Base-by-base conservation (phyloP, 768 basidiomycete genomes). In the Lactarius hengduanensis region DNA sequence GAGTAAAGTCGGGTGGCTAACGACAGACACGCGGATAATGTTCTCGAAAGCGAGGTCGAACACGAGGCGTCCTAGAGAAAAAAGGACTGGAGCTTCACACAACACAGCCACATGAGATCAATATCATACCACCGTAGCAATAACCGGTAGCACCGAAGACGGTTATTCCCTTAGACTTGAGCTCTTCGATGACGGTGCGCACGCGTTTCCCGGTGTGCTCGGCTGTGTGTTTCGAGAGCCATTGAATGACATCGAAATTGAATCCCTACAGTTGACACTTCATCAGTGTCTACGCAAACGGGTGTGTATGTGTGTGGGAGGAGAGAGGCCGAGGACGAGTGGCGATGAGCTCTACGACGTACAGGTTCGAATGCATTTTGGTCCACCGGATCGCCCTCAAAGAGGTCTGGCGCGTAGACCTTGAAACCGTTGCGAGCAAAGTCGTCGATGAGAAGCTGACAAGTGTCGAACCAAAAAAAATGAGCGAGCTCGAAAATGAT, bases 1-100 rank as follows among this genome's bases (percentile, higher is more conserved):
- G 41, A 83, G 74, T 1, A 77, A 68, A 2, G 83, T 82, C 0
- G 85, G 85, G 70, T 86, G 85, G 1, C 79, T 63, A 54, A 81
- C 73, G 22, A 76, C 78, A 2, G 76, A 77, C 50, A 78, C 81
- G 20, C 79, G 71, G 70, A 79, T 74, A 38, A 73, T 53, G 61
- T 76, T 73, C 40, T 80, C 79, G 60, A 80, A 77, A 0, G 83
- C 80, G 53, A 84, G 77, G 65, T 83, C 61, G 60, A 66, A 62
- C 10, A 54, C 41, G 9, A 69, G 57, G 57, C 68, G 65, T 16
- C 53, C 68, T 71, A 28, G 8, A 36, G 5, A 18, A 7, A 57
- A 13, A n/a, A 7, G 6, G 68, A 28, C 11, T 18, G 54, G 18
- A 43, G 36, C n/a, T 3, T 56, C 30, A 20, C 40, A 4, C 16